Evolutionary conservation across 2,329 filamentous ascomycete species (phyloP).

Genomic region (Dactylonectria estremocensis): DNA sequence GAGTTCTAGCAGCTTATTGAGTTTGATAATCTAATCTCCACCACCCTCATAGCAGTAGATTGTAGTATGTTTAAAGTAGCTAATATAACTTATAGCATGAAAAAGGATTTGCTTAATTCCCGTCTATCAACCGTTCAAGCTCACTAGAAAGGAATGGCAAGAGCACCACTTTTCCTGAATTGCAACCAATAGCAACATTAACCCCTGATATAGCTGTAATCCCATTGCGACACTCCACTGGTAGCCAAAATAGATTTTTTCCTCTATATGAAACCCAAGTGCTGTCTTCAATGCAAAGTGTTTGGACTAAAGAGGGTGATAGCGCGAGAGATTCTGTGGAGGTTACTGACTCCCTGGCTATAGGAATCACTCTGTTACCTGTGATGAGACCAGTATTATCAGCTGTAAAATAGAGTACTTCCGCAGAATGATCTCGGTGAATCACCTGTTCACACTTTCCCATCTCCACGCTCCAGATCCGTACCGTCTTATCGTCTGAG

Average conservation of each 20-base stretch:
- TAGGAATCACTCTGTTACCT: background rate
- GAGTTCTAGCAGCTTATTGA: no score
- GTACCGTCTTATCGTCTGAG: slow-evolving; percentile 6
- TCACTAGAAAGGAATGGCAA: background rate
- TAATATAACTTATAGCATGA: no score
- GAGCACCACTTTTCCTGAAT: slow-evolving; percentile 2
- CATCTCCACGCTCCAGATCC: slow-evolving; percentile 1
- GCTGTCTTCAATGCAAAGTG: background rate
- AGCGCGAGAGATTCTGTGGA: background rate
- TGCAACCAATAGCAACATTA: background rate
- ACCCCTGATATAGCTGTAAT: background rate
- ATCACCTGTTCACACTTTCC: background rate
- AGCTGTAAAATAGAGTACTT: slow-evolving; percentile 2
- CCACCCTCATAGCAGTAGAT: no score
- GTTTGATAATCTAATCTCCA: no score
- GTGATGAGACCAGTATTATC: background rate
- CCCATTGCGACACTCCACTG: background rate
- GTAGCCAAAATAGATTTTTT: slow-evolving; percentile 8
- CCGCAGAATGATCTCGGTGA: background rate
- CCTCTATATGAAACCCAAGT: no score
- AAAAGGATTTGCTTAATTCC: no score
- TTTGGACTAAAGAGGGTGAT: background rate
- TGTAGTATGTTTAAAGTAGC: no score
- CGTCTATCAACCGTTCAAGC: no score
- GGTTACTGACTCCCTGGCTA: background rate